Conservation (phyloP, 2,329 filamentous ascomycete species). For the Domatiomyces globalis region DNA sequence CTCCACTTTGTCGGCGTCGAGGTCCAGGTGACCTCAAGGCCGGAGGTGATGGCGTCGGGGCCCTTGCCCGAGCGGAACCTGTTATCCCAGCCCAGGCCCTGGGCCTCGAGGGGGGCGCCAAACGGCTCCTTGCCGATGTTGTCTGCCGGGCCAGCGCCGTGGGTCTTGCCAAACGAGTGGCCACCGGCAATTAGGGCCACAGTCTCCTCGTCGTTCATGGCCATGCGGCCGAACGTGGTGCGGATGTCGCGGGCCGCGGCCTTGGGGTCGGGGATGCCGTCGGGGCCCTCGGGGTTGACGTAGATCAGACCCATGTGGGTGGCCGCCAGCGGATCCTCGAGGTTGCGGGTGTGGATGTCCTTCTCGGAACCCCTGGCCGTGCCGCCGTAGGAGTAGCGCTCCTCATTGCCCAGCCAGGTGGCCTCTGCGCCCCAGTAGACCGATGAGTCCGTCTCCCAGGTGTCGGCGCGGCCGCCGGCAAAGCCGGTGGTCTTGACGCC, state of each 20-base stretch:
- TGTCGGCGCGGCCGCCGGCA: constrained; percentile 56
- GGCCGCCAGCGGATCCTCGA: constrained; percentile 54
- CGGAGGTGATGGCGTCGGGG: constrained; percentile 59
- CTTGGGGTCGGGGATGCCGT: constrained; percentile 55
- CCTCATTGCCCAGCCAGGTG: constrained; percentile 61
- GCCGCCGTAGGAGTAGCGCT: constrained; percentile 47
- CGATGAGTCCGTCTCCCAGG: constrained; percentile 61
- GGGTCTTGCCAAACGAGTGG: constrained; percentile 68
- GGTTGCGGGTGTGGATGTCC: constrained; percentile 45
- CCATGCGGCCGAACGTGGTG: constrained; percentile 62
- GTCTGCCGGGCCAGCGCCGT: constrained; percentile 52
- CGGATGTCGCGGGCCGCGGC: constrained; percentile 60
- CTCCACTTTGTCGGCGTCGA: constrained; percentile 62
- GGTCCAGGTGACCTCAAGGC: constrained; percentile 69
- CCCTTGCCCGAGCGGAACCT: constrained; percentile 51
- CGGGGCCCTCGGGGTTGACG: constrained; percentile 66
- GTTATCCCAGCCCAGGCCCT: constrained; percentile 62
- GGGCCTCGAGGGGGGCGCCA: constrained; percentile 47
- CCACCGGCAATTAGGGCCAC: constrained; percentile 66
- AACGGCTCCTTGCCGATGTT: constrained; percentile 56
- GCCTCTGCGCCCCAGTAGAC: constrained; percentile 65
- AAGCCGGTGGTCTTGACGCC: constrained; percentile 62
- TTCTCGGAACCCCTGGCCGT: constrained; percentile 31
- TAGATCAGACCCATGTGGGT: constrained; percentile 68
- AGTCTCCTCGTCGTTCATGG: constrained; percentile 71